A percentile compares a stretch with the other conserved stretches of the same genome.
Evolutionary conservation across 352 stramenopile species (phyloP).

Genomic region (Phytophthora pistaciae): DNA sequence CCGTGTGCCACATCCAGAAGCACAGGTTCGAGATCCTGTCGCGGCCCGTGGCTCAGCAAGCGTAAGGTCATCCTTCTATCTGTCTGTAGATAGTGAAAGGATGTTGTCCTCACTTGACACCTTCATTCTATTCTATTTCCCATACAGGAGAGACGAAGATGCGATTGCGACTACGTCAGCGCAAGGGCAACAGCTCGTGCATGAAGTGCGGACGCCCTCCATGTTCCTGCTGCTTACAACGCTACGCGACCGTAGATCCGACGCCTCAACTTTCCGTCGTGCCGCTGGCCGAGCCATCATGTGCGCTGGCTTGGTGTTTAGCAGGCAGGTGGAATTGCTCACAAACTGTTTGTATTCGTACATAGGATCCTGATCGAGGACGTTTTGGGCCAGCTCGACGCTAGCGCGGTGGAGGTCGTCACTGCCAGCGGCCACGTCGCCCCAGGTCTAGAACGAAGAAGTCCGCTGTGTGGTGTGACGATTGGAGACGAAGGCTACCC

Average conservation of each 20-base stretch:
- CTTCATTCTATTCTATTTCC: not conserved
- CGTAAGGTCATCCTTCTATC: not conserved
- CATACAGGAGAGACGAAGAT: not conserved
- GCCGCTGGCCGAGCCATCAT: constrained; percentile 3
- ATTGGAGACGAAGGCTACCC: constrained; percentile 9
- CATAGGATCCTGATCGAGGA: constrained; percentile 9
- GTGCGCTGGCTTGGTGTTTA: not conserved
- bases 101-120: no score
- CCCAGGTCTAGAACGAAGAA: not conserved
- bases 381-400: not conserved
- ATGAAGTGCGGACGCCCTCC: constrained; percentile 5
- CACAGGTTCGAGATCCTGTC: not conserved
- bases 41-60: not conserved
- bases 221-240: constrained; percentile 4
- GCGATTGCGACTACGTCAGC: not conserved
- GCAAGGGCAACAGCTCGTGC: not conserved
- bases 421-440: not conserved
- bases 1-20: constrained; percentile 13
- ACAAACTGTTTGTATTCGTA: not conserved
- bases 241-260: not conserved
- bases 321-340: not conserved
- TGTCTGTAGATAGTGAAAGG: no score
- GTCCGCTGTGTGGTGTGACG: constrained; percentile 1
- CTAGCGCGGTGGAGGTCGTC: not conserved
- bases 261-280: not conserved